Evolutionary conservation across 2,329 filamentous ascomycete species (phyloP), one percentile per base, ranked within the genome.

Genomic region (Scopulariopsis brevicaulis): DNA sequence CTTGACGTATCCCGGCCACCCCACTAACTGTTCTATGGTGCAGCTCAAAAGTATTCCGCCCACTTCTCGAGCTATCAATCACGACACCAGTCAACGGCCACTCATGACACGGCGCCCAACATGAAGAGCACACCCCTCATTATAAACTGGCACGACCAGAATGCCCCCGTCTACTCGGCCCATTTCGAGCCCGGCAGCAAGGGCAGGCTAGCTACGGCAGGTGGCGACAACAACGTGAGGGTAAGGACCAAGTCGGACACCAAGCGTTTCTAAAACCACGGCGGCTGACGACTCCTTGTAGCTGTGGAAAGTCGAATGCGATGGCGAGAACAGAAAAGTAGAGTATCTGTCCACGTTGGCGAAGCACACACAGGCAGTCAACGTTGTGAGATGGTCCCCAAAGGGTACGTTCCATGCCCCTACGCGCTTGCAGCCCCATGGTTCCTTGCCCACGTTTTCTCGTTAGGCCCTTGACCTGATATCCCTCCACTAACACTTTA

Each of bases 81-180:
- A 6, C 46, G 46, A 50, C 8, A 22, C 12, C 20, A 11, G n/a
- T 24, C 5, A 20, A 50, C 46, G 46, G 46, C 51, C 37, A 35
- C 40, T 32, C 48, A 57, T 57, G 55, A 25, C 37, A 52, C 11
- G 11, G 2, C 40, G 12, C 12, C 22, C 55, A 78, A 72, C 70
- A 99, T 99, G 94, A 97, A 96, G 82, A 92, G 91, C 69, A 87
- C 90, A 68, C 93, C 94, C 66, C 82, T 99, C 65, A 93, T 97
- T 70, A 93, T 99, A 75, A 90, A 95, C 78, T 99, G 94, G 94
- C 95, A 99, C 74, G 90, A 96, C 73, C 90, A 96, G 69, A 96
- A 95, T 75, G 85, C 90, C 66, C 94, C 94, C 60, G 92, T 99
- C 70, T 99, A 97, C 76, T 96, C 93, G 51, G 90, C 91, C 65